Evolutionary conservation across 1,139 yeast species (phyloP).

Genomic region (Lodderomyces metapsilosis): DNA sequence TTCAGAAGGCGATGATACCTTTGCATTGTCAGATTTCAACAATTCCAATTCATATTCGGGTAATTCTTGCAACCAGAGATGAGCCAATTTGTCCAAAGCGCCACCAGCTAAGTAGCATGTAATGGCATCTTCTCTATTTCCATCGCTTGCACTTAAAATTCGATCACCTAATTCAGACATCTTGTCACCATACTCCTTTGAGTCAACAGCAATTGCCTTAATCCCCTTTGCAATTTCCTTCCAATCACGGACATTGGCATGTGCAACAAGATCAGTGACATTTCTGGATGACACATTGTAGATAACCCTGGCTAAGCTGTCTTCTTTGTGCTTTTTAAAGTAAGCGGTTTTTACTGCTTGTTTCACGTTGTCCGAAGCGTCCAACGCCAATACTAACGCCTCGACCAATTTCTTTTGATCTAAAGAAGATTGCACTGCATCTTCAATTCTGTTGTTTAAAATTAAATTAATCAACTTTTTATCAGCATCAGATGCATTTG

Average conservation of each 20-base stretch:
- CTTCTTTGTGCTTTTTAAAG: constrained; percentile 54
- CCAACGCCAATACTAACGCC: constrained; percentile 79
- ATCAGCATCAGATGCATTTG: constrained; percentile 25
- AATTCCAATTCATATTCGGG: constrained; percentile 54
- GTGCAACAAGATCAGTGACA: constrained; percentile 70
- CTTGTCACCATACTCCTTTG: constrained; percentile 49
- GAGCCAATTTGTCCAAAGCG: constrained; percentile 74
- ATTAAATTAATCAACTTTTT: constrained; percentile 55
- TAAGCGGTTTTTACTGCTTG: constrained; percentile 70
- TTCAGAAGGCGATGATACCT: constrained; percentile 64
- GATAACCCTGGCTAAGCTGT: constrained; percentile 71
- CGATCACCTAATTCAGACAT: constrained; percentile 74
- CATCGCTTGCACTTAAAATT: constrained; percentile 30
- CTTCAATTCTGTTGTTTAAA: constrained; percentile 59
- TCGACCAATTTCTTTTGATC: constrained; percentile 65
- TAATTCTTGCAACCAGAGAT: constrained; percentile 82
- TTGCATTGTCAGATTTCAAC: constrained; percentile 36
- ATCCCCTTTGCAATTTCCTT: constrained; percentile 74
- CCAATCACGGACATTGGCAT: constrained; percentile 82
- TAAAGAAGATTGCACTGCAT: constrained; percentile 70
- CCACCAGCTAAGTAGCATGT: constrained; percentile 79
- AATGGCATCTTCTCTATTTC: constrained; percentile 67
- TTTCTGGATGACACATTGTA: constrained; percentile 61
- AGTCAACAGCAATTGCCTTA: constrained; percentile 51
- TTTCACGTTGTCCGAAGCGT: constrained; percentile 62